Base-by-base conservation (phyloP, 2,329 filamentous ascomycete species). In the Aspergillus chevalieri region DNA sequence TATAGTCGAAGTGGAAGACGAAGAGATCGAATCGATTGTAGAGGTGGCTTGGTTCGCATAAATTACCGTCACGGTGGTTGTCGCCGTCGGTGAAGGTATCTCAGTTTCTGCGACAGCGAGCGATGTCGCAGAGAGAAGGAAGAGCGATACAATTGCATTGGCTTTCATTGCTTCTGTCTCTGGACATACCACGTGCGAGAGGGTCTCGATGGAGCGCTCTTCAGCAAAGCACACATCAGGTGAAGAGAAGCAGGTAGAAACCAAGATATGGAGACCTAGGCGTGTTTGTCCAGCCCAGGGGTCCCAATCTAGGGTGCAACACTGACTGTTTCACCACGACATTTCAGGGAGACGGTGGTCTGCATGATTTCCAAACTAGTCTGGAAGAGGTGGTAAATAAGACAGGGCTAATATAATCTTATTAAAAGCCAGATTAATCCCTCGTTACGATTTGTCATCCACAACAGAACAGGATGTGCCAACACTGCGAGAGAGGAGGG, bases 11-110 rank as follows among this genome's bases (percentile, higher is more conserved):
- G 38, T 19, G 7, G 38, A 17, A 21, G 8, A 3, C 9, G 38
- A 12, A 10, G 38, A 41, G 17, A 17, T 41, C 9, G 9, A 41
- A 41, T 41, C 17, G 38, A 8, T 41, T 15, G 19, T 41, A 14
- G 38, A 41, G 3, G 38, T 41, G 9, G 65, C 61, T 10, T 73
- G 69, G 15, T 78, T 72, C 41, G 73, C 70, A 14, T 74, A 73
- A 3, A 69, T 45, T 15, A 73, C 56, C 21, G 74, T 74, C 54
- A 75, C 75, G 53, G 70, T 69, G 43, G 66, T 65, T 17, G 67
- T 71, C 21, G 68, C 59, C 38, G 63, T 63, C 19, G 61, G 53
- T 46, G 64, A 65, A 44, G 56, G 59, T 22, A 51, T 59, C 26
- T 57, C 51, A 28, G 59, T 59, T 36, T 65, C 61, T 15, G 60